These are phyloP conservation scores for Aristolochia contorta DNA, from an alignment of 164 flowering plant species.

Conservation along the genomic window DNA sequence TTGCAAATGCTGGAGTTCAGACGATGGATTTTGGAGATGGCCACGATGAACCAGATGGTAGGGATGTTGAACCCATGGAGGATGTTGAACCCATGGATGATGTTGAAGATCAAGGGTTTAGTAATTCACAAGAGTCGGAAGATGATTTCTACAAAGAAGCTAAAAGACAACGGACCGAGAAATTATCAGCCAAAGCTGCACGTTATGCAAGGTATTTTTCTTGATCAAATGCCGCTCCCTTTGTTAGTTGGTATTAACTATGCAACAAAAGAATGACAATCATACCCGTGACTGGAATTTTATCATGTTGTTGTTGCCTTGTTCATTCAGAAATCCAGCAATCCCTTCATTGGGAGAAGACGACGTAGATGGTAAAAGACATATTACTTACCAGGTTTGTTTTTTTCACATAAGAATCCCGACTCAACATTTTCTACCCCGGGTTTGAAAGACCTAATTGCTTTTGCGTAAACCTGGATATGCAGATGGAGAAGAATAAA, in stretches of 20 bases:
- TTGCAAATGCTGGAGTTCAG: constrained; percentile 57
- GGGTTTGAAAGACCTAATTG: too few relatives aligned
- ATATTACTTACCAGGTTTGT: constrained; percentile 56
- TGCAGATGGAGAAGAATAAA: constrained; percentile 88
- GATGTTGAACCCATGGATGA: constrained; percentile 21
- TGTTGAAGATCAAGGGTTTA: constrained; percentile 12
- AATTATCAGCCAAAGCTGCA: constrained; percentile 53
- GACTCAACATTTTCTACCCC: too few relatives aligned
- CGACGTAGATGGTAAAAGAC: constrained; percentile 67
- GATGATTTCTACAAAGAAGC: constrained; percentile 70
- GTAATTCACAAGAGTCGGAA: constrained; percentile 32
- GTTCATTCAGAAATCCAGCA: constrained; percentile 33
- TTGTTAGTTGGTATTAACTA: too few relatives aligned
- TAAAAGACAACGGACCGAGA: constrained; percentile 37
- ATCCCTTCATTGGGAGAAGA: constrained; percentile 40
- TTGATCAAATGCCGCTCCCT: background rate
- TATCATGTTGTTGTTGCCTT: constrained; percentile 4
- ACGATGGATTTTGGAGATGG: constrained; percentile 31
- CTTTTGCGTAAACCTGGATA: background rate
- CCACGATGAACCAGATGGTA: constrained; percentile 13
- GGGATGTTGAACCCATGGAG: constrained; percentile 19
- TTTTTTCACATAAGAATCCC: background rate
- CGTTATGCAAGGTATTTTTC: constrained; percentile 42
- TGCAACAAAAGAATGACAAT: too few relatives aligned
- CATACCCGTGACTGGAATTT: background rate